Conservation (phyloP, 768 basidiomycete genomes). For the Kwoniella pini region DNA sequence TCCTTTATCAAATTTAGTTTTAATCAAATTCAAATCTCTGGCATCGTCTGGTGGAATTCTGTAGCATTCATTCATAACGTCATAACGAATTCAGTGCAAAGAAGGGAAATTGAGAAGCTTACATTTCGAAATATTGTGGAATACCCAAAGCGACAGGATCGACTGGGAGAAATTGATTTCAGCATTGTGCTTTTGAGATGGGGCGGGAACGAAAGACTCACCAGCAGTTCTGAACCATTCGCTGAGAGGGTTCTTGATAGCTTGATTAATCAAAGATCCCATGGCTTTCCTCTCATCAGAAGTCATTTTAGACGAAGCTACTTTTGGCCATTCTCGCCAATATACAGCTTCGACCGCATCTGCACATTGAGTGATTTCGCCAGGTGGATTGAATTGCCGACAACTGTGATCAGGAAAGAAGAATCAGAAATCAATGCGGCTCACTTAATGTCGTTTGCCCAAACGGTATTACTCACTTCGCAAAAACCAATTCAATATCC, state of each 20-base stretch:
- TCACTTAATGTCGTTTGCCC: not conserved
- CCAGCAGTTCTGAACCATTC: slow-evolving; percentile 37
- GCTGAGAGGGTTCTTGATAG: slow-evolving; percentile 69
- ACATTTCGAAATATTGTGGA: slow-evolving; percentile 81
- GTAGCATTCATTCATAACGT: not conserved
- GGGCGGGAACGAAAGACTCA: too few relatives aligned
- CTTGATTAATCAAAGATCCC: slow-evolving; percentile 68
- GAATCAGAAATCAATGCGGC: not conserved
- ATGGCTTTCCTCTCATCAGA: slow-evolving; percentile 78
- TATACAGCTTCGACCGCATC: slow-evolving; percentile 72
- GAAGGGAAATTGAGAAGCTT: too few relatives aligned
- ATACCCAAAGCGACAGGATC: slow-evolving; percentile 80
- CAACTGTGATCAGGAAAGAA: slow-evolving; percentile 57
- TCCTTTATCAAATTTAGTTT: slow-evolving; percentile 73
- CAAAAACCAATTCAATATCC: slow-evolving; percentile 79
- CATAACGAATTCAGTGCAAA: too few relatives aligned
- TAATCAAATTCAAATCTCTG: slow-evolving; percentile 80
- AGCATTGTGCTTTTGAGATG: too few relatives aligned
- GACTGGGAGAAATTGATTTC: slow-evolving; percentile 70
- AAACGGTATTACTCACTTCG: slow-evolving; percentile 59
- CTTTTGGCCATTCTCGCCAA: slow-evolving; percentile 84
- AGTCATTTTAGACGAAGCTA: slow-evolving; percentile 69
- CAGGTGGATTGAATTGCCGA: slow-evolving; percentile 84
- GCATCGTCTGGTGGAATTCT: slow-evolving; percentile 77
- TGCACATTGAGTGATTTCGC: slow-evolving; percentile 70